Base-by-base conservation (phyloP, 163 green algal species). In the Coccomyxa subellipsoidea region DNA sequence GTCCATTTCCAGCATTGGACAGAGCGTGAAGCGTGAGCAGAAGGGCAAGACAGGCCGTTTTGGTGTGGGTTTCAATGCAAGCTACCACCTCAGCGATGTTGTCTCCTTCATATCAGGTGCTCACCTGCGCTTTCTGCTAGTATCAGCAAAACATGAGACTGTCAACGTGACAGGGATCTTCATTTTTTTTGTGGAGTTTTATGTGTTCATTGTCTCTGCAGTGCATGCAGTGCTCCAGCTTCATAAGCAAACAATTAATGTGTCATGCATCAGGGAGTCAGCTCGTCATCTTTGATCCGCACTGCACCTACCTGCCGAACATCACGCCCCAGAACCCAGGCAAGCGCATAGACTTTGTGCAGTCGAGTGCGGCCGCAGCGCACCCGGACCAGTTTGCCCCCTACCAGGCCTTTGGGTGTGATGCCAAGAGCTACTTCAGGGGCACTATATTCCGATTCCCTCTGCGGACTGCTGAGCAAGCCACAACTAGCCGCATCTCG, bases 361-460 rank as follows among this genome's bases (percentile, higher is more conserved):
- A 69, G 7, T n/a, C 35, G 5, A 35, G 54, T 21, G 21, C 84
- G n/a, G 32, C 35, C 6, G 53, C 83, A 2, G n/a, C 54, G 18
- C 80, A 80, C 27, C 54, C 73, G 25, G 80, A 87, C 69, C 72
- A 81, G 84, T 89, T 92, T 47, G 82, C 82, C 23, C 93, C 93
- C 21, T 96, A 90, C 86, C 18, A 79, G 10, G 77, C 80, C 0
- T 91, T 91, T 86, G 89, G 87, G 18, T 90, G 87, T 39, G 81
- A 92, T 83, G 83, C 90, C 40, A 29, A 54, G 53, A 38, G 4
- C 21, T 53, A 80, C 18, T 97, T 88, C 82, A 69, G 37, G 0
- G 90, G 85, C 10, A 97, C 93, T 6, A 78, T 97, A 23, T 97
- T 97, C 86, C 85, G 93, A 21, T 94, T 97, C 70, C 92, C 93